phyloP scores from a whole-genome alignment of 2,329 filamentous ascomycete species.

The Fusarium nisikadoi region DNA sequence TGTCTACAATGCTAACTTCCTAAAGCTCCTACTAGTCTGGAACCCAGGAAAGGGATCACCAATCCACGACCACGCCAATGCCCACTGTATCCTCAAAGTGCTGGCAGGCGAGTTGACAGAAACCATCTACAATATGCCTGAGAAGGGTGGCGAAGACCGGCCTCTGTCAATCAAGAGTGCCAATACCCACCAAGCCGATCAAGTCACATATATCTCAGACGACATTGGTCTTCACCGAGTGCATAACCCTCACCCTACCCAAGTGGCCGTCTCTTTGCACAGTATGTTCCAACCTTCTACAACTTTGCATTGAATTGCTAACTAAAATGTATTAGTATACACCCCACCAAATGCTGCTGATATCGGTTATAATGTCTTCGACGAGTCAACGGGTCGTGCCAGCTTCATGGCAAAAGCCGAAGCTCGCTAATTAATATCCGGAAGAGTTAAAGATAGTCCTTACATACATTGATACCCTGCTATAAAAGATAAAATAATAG shows the following conservation, averaged over 20 bases:
- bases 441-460: neutral
- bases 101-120: slow-evolving; percentile 10
- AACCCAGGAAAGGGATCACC: slow-evolving; percentile 17
- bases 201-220: slow-evolving; percentile 19
- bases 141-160: neutral
- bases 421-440: neutral
- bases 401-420: slow-evolving; percentile 6
- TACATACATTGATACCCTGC: neutral
- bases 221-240: slow-evolving; percentile 11
- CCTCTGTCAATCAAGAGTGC: slow-evolving; percentile 5
- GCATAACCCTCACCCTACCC: slow-evolving; percentile 14
- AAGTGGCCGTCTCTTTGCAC: slow-evolving; percentile 11
- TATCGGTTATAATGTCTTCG: slow-evolving; percentile 13
- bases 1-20: neutral
- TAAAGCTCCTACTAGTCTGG: slow-evolving; percentile 1
- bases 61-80: slow-evolving; percentile 17
- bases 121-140: slow-evolving; percentile 3
- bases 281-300: neutral
- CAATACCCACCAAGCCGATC: neutral
- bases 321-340: neutral
- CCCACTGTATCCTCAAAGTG: slow-evolving; percentile 15
- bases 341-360: slow-evolving; percentile 17
- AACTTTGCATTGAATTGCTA: rapidly evolving
- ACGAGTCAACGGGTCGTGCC: slow-evolving; percentile 8
- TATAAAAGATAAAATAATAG: neutral